Evolutionary conservation across 192 early-diverging fungal species (phyloP), one percentile per base, ranked within the genome.

Genomic region (Hyaloraphidium curvatum): DNA sequence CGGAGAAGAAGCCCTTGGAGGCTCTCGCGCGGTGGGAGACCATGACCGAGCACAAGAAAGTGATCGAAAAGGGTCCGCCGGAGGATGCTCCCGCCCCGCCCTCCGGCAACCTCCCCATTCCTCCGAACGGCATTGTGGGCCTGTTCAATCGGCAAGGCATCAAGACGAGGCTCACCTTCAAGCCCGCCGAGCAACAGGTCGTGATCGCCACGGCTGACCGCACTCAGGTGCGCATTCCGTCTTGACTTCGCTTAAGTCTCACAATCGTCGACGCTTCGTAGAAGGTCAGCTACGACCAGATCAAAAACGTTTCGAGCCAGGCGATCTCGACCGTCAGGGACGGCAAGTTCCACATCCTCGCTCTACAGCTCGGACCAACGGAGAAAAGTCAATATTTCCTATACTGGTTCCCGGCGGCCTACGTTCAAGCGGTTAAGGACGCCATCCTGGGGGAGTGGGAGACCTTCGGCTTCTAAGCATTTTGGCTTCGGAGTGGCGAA

Each of bases 391-490:
- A 48, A 9, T 48, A 48, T 25, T 48, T 14, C 17, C 43, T 48
- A 7, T 48, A 48, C 23, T 48, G 43, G 43, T 14, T 48, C 43
- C 43, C 43, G 17, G 43, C 43, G 11, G 17, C 14, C 14, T 48
- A 48, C 43, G 43, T 48, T 25, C 17, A 48, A 25, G 43, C 43
- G 19, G 25, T 48, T 25, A 48, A 48, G 43, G 43, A 48, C 43
- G 23, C 11, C 7, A 19, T 48, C 25, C 23, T 48, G 4, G 43
- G 43, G 7, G 17, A 48, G 19, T 48, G 43, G 43, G 17, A 48
- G 23, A 14, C 43, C 17, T 48, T 48, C 25, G 43, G 11, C 7
- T 48, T 11, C 9, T 48, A 17, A 37, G n/a, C n/a, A n/a, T n/a
- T n/a, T n/a, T n/a, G n/a, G n/a, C n/a, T n/a, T n/a, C n/a, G n/a